A percentile compares a stretch with the other conserved stretches of the same genome.
Conservation (phyloP, 495 filamentous ascomycete species). For the Amphirosellinia nigrospora region DNA sequence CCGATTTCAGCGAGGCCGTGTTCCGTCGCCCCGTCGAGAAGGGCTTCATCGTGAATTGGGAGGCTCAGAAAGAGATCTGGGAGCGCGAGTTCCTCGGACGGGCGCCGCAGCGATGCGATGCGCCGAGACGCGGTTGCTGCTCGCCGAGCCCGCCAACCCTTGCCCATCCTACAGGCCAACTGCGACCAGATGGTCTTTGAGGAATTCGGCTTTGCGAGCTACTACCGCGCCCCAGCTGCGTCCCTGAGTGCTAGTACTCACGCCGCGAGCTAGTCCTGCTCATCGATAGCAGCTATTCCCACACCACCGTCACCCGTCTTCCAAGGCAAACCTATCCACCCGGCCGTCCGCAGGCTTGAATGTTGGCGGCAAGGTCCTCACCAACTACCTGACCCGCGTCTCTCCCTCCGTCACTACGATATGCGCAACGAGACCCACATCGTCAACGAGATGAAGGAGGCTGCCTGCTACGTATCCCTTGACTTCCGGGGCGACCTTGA, state of each 20-base stretch:
- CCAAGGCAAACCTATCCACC: conserved; percentile 78
- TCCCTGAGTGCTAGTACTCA: conserved; percentile 46
- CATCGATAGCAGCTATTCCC: conserved; percentile 90
- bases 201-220: conserved; percentile 92
- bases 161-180: conserved; percentile 79
- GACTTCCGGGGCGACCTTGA: conserved; percentile 84
- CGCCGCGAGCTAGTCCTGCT: conserved; percentile 75
- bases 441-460: conserved; percentile 95
- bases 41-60: conserved; percentile 96
- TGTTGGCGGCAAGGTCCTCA: conserved; percentile 89
- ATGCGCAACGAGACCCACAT: conserved; percentile 92
- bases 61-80: conserved; percentile 95
- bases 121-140: conserved; percentile 76
- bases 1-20: conserved; percentile 85
- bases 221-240: conserved; percentile 75
- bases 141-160: conserved; percentile 91
- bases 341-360: conserved; percentile 87
- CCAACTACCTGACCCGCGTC: conserved; percentile 93
- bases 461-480: conserved; percentile 79
- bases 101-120: conserved; percentile 71
- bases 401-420: conserved; percentile 90
- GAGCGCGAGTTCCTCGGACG: conserved; percentile 84
- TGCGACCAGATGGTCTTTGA: conserved; percentile 98
- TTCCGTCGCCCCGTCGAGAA: conserved; percentile 94
- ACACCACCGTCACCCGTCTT: conserved; percentile 92